Evolutionary conservation across 2,329 filamentous ascomycete genomes (phyloP).

Genomic region (Cercospora brassicicola): DNA sequence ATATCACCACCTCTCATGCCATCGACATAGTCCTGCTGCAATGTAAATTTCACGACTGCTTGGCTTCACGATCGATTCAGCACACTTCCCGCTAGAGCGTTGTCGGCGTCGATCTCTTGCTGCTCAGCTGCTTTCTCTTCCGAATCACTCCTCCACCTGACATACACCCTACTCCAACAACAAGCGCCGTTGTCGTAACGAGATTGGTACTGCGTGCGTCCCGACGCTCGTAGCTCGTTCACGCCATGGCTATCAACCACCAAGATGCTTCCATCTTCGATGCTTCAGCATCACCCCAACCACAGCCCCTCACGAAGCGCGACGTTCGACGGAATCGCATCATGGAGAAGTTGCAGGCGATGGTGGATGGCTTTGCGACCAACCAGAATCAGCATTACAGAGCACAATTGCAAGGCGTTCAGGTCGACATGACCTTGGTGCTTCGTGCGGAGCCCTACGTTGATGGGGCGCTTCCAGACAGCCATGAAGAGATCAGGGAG

Average conservation of each 20-base stretch:
- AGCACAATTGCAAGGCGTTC: constrained; percentile 86
- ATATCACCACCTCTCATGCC: not conserved
- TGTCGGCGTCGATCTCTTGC: constrained; percentile 1
- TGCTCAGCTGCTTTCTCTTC: constrained; percentile 2
- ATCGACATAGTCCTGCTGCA: not conserved
- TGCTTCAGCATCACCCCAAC: constrained; percentile 45
- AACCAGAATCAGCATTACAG: constrained; percentile 83
- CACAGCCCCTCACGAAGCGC: constrained; percentile 68
- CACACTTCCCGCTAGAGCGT: constrained; percentile 1
- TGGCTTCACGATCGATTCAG: not conserved
- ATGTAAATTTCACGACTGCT: not conserved
- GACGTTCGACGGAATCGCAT: constrained; percentile 86
- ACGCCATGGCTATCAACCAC: constrained; percentile 26
- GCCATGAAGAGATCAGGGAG: constrained; percentile 65
- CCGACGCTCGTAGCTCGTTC: not conserved
- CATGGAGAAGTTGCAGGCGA: constrained; percentile 71
- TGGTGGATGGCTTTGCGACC: constrained; percentile 74
- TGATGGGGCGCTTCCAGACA: constrained; percentile 66
- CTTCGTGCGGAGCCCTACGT: constrained; percentile 80
- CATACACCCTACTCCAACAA: not conserved
- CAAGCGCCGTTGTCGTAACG: not conserved
- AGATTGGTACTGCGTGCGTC: not conserved
- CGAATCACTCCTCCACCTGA: not conserved
- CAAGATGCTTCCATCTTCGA: constrained; percentile 29
- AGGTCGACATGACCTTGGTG: constrained; percentile 84